Percentiles rank a stretch among this genome's conserved stretches.
Evolutionary conservation across 805 yeast genomes (phyloP).

Genomic region (Saccharomycopsis sp.): DNA sequence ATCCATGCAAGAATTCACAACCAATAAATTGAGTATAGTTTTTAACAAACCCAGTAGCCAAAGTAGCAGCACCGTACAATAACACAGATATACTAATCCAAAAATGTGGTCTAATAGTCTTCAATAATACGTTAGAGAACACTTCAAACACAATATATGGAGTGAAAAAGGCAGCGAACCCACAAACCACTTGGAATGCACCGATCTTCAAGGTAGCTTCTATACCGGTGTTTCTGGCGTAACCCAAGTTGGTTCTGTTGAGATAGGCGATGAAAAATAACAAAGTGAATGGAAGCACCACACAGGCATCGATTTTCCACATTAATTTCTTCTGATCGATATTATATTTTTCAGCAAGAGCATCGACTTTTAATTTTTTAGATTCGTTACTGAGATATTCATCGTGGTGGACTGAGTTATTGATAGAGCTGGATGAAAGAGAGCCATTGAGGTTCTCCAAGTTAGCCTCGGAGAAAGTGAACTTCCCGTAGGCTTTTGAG

Average conservation of each 20-base stretch:
- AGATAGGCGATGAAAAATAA: conserved; percentile 63
- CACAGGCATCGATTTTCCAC: conserved; percentile 58
- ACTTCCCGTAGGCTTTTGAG: not conserved
- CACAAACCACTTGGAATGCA: conserved; percentile 55
- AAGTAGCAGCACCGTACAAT: conserved; percentile 55
- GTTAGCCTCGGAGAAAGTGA: not conserved
- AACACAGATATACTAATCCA: conserved; percentile 57
- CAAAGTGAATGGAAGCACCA: conserved; percentile 63
- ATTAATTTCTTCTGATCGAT: conserved; percentile 47
- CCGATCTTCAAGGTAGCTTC: conserved; percentile 41
- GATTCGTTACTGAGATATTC: conserved; percentile 10
- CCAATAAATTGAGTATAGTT: conserved; percentile 53
- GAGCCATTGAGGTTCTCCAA: not conserved
- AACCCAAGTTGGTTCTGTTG: conserved; percentile 70
- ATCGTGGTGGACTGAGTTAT: no score
- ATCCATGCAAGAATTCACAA: conserved; percentile 59
- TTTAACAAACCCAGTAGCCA: conserved; percentile 57
- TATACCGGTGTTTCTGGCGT: conserved; percentile 64
- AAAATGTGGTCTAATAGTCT: conserved; percentile 52
- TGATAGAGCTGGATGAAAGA: not conserved
- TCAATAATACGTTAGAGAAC: conserved; percentile 55
- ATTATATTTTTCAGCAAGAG: conserved; percentile 36
- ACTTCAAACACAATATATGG: conserved; percentile 62
- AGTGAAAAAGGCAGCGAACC: conserved; percentile 62
- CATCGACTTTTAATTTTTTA: conserved; percentile 22